Evolutionary conservation across 371 early-diverging fungal species (phyloP).

Genomic region (Rhizopus delemar): DNA sequence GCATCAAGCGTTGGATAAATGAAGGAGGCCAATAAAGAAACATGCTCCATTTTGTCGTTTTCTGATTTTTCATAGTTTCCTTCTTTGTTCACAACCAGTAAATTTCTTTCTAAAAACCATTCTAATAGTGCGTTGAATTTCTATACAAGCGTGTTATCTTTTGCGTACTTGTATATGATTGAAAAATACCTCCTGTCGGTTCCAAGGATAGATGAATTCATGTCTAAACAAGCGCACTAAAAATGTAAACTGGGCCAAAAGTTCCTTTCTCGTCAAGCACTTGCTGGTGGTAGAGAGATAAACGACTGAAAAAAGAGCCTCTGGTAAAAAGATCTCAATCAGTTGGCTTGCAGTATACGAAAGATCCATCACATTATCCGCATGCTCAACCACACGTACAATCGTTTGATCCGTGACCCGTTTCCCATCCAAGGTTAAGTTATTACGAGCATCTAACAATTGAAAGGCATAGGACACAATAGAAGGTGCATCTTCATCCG

Average conservation of each 20-base stretch:
- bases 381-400: conserved; percentile 49
- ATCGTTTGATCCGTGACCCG: conserved; percentile 40
- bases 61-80: conserved; percentile 26
- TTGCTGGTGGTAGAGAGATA: conserved; percentile 32
- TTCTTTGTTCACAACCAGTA: conserved; percentile 22
- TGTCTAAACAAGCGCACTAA: conserved; percentile 46
- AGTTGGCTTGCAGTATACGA: conserved; percentile 53
- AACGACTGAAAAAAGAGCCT: conserved; percentile 45
- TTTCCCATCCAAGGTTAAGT: conserved; percentile 47
- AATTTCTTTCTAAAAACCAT: conserved; percentile 33
- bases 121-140: conserved; percentile 40
- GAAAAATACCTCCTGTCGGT: conserved; percentile 36
- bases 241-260: conserved; percentile 43
- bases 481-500: conserved; percentile 43
- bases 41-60: conserved; percentile 31
- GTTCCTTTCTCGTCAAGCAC: conserved; percentile 15
- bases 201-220: conserved; percentile 53
- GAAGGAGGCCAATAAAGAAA: conserved; percentile 50
- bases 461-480: conserved; percentile 43
- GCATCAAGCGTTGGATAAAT: conserved; percentile 49
- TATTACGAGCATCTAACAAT: conserved; percentile 39
- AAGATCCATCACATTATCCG: conserved; percentile 53
- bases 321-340: conserved; percentile 45
- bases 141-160: conserved; percentile 15
- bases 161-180: neutral